Evolutionary conservation across 371 early-diverging fungal genomes (phyloP).

Genomic region (Capniomyces stellatus): DNA sequence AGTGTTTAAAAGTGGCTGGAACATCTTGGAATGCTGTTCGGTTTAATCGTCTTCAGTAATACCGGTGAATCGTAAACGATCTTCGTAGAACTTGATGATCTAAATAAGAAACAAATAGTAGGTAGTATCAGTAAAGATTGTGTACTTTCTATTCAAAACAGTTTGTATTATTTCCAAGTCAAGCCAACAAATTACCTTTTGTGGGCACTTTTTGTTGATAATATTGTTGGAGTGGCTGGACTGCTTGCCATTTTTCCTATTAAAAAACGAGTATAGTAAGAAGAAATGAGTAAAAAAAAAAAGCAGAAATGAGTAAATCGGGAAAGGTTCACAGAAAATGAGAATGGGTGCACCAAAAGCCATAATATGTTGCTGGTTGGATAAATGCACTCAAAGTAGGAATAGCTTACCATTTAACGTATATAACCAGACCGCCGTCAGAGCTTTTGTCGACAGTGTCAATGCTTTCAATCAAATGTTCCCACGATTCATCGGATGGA

Average conservation of each 20-base stretch:
- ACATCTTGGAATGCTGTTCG: neutral
- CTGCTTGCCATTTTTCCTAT: slow-evolving; percentile 10
- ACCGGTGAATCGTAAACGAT: slow-evolving; percentile 15
- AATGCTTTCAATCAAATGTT: slow-evolving; percentile 11
- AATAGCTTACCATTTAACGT: slow-evolving; percentile 9
- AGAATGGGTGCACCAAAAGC: neutral
- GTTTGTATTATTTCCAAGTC: neutral
- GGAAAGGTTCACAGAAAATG: no score
- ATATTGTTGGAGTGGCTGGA: slow-evolving; percentile 9
- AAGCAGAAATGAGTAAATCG: neutral
- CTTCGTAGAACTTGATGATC: slow-evolving; percentile 19
- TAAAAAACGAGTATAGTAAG: neutral
- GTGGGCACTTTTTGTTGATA: slow-evolving; percentile 14
- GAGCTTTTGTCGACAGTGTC: slow-evolving; percentile 12
- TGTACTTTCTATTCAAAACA: neutral
- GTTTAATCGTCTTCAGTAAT: neutral
- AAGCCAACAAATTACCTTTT: slow-evolving; percentile 5
- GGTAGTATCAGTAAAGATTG: neutral
- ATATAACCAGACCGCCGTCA: slow-evolving; percentile 11
- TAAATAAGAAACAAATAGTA: neutral
- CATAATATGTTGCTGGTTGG: neutral
- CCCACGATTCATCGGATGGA: slow-evolving; percentile 14
- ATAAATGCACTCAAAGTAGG: neutral
- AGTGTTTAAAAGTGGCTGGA: no score
- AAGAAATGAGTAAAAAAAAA: neutral